Evolutionary conservation across 805 yeast genomes (phyloP).

Genomic region (Spathaspora arborariae): DNA sequence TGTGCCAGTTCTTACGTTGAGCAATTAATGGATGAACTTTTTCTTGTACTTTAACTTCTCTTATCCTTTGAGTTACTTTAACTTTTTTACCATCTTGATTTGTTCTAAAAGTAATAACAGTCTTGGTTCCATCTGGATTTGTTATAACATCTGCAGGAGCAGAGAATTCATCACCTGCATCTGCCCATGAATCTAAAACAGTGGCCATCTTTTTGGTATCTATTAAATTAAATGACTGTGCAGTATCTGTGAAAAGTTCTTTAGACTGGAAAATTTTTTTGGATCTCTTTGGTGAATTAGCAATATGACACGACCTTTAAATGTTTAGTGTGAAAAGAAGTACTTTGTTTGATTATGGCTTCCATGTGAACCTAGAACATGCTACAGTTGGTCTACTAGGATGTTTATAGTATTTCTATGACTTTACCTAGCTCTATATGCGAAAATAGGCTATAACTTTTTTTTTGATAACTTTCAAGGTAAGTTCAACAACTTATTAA

Average conservation of each 20-base stretch:
- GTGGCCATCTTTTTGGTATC: slow-evolving; percentile 24
- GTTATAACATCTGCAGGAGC: slow-evolving; percentile 74
- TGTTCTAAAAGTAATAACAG: slow-evolving; percentile 72
- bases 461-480: no score
- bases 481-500: not conserved
- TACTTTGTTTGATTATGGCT: no score
- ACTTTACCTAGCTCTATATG: no score
- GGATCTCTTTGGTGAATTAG: not conserved
- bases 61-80: slow-evolving; percentile 82
- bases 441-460: no score
- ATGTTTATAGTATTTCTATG: no score
- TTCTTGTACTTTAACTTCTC: slow-evolving; percentile 72
- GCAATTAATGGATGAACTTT: slow-evolving; percentile 83
- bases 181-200: slow-evolving; percentile 61
- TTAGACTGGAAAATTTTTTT: not conserved
- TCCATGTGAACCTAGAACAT: no score
- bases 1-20: slow-evolving; percentile 80
- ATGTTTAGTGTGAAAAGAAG: not conserved
- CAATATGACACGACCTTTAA: not conserved
- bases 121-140: slow-evolving; percentile 86
- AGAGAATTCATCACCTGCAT: slow-evolving; percentile 67
- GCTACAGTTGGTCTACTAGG: no score
- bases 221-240: not conserved
- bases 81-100: slow-evolving; percentile 80
- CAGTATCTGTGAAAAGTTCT: not conserved